Percentiles rank a stretch among this genome's conserved stretches.
phyloP scores from a whole-genome alignment of 768 basidiomycete genomes.

The Leccinum variicolor region DNA sequence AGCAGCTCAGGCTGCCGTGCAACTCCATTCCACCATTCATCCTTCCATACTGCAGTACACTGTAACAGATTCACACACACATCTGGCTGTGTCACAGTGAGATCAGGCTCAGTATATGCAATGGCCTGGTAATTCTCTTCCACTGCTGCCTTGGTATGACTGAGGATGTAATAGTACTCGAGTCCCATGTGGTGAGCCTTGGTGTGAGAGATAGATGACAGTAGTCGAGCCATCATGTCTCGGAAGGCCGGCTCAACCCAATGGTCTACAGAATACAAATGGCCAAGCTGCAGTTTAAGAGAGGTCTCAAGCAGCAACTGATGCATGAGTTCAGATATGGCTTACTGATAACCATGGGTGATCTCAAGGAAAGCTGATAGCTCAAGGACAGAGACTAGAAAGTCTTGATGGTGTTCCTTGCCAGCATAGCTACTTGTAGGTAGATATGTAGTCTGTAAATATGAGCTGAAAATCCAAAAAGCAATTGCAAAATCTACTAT shows the following conservation, averaged over 20 bases:
- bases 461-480: neutral
- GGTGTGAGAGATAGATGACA: neutral
- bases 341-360: too few relatives aligned
- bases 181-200: slow-evolving; percentile 5
- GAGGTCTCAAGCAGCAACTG: neutral
- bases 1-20: neutral
- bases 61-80: neutral
- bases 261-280: neutral
- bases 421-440: too few relatives aligned
- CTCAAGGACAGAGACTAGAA: too few relatives aligned
- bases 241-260: slow-evolving; percentile 8
- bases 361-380: too few relatives aligned
- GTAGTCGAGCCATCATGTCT: neutral
- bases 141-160: neutral
- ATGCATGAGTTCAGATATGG: neutral
- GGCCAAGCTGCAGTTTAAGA: slow-evolving; percentile 7
- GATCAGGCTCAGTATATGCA: neutral
- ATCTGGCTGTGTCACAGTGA: neutral
- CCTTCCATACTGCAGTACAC: neutral
- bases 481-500: neutral
- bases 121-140: neutral
- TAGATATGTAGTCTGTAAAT: too few relatives aligned
- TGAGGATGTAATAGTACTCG: neutral
- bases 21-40: slow-evolving; percentile 12
- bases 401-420: too few relatives aligned